phyloP scores from a whole-genome alignment of 495 filamentous ascomycete species.

The Thermothielavioides terrestris region DNA sequence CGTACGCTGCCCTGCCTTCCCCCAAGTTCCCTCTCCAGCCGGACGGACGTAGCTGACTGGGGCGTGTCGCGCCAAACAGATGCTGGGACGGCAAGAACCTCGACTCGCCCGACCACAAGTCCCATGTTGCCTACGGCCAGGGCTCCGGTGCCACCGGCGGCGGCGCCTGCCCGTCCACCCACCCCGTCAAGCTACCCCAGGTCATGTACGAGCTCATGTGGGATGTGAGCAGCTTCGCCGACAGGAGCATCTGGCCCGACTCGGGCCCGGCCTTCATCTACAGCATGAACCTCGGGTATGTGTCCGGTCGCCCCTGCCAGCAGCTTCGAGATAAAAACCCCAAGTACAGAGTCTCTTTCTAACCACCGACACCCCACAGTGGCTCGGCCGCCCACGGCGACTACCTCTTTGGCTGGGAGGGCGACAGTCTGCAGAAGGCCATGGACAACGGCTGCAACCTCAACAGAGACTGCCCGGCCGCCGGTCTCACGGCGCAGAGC shows the following conservation, averaged over 20 bases:
- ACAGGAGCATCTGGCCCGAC: constrained; percentile 47
- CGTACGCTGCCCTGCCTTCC: neutral
- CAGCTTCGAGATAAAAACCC: neutral
- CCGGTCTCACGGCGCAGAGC: constrained; percentile 37
- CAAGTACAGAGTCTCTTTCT: neutral
- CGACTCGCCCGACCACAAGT: constrained; percentile 56
- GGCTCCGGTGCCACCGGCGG: constrained; percentile 41
- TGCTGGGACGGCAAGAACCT: constrained; percentile 49
- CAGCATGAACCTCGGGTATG: constrained; percentile 44
- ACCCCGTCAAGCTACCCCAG: constrained; percentile 56
- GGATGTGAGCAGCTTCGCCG: constrained; percentile 47
- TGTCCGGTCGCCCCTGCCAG: too few relatives aligned
- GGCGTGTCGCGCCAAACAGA: constrained; percentile 24
- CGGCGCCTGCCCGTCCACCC: constrained; percentile 50
- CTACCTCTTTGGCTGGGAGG: constrained; percentile 76
- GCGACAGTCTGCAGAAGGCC: constrained; percentile 52
- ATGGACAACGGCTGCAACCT: constrained; percentile 53
- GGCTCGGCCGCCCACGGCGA: constrained; percentile 57
- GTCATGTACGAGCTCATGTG: constrained; percentile 67
- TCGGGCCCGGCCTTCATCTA: constrained; percentile 48
- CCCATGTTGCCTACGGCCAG: constrained; percentile 52
- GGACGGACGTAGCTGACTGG: neutral
- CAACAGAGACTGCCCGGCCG: constrained; percentile 39
- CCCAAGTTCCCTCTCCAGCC: neutral
- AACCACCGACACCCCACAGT: constrained; percentile 9